These are phyloP conservation scores for Ophiocordyceps polyrhachis-furcata DNA, from an alignment of 2,329 filamentous ascomycete genomes.

Conservation along the genomic window DNA sequence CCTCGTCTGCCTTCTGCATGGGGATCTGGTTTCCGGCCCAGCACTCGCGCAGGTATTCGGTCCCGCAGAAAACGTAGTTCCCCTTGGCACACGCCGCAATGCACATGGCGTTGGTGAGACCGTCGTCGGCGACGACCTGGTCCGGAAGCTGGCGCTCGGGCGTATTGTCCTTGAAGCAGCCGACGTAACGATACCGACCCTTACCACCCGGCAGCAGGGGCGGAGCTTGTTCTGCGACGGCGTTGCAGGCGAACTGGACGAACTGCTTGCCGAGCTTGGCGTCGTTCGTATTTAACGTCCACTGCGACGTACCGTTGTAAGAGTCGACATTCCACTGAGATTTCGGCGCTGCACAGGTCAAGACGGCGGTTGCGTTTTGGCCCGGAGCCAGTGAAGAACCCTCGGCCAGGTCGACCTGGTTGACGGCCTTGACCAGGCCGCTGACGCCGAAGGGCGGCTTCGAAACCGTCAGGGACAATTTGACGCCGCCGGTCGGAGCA, in stretches of 20 bases:
- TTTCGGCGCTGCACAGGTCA: conserved; percentile 37
- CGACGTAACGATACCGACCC: conserved; percentile 31
- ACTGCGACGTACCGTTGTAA: conserved; percentile 26
- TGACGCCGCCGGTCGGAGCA: conserved; percentile 23
- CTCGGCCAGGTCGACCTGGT: conserved; percentile 38
- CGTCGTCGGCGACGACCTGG: conserved; percentile 20
- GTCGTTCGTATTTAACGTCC: conserved; percentile 41
- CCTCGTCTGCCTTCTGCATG: conserved; percentile 20
- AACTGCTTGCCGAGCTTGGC: conserved; percentile 30
- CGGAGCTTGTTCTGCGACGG: conserved; percentile 31
- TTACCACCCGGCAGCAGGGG: conserved; percentile 24
- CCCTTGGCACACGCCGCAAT: conserved; percentile 21
- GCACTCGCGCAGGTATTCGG: conserved; percentile 31
- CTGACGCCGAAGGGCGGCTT: conserved; percentile 38
- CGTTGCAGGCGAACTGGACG: conserved; percentile 31
- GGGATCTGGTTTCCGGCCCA: conserved; percentile 34
- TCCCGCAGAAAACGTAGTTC: conserved; percentile 23
- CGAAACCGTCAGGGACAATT: conserved; percentile 36
- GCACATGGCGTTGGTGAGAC: conserved; percentile 25
- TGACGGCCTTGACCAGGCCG: conserved; percentile 34
- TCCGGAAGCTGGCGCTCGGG: conserved; percentile 29
- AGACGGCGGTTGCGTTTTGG: conserved; percentile 28
- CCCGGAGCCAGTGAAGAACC: conserved; percentile 30
- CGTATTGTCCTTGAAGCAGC: conserved; percentile 38
- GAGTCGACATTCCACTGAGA: conserved; percentile 35